Conservation (phyloP, 148 eudicot species). For the Cornus florida region DNA sequence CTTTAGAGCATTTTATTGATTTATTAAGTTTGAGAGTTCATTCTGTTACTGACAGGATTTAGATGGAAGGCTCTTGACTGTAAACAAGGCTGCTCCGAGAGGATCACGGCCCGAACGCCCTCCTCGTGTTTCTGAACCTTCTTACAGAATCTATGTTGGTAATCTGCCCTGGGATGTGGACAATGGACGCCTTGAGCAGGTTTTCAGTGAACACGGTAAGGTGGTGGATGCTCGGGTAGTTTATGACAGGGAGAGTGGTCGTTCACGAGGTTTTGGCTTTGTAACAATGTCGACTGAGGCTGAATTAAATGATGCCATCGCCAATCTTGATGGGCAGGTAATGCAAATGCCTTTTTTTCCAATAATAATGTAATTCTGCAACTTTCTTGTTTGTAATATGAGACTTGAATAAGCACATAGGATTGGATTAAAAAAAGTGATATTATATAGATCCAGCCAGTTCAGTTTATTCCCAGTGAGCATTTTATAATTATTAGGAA, state of each 20-base stretch:
- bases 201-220: constrained; percentile 75
- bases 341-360: not conserved
- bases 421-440: not conserved
- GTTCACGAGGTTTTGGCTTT: constrained; percentile 91
- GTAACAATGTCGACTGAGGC: constrained; percentile 75
- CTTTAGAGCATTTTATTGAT: not conserved
- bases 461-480: not conserved
- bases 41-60: constrained; percentile 49
- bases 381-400: not conserved
- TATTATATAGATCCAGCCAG: not conserved
- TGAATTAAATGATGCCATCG: constrained; percentile 73
- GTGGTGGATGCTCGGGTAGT: constrained; percentile 67
- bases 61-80: constrained; percentile 67
- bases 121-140: constrained; percentile 49
- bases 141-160: constrained; percentile 72
- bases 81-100: constrained; percentile 92
- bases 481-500: no score
- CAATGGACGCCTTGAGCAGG: constrained; percentile 57
- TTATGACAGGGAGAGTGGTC: constrained; percentile 72
- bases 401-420: not conserved
- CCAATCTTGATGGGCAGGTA: constrained; percentile 86
- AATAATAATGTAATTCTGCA: not conserved
- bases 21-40: not conserved
- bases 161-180: constrained; percentile 93
- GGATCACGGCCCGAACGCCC: constrained; percentile 76